These are phyloP conservation scores for Prinsepia uniflora DNA, from an alignment of 306 rosid genomes.

Conservation along the genomic window DNA sequence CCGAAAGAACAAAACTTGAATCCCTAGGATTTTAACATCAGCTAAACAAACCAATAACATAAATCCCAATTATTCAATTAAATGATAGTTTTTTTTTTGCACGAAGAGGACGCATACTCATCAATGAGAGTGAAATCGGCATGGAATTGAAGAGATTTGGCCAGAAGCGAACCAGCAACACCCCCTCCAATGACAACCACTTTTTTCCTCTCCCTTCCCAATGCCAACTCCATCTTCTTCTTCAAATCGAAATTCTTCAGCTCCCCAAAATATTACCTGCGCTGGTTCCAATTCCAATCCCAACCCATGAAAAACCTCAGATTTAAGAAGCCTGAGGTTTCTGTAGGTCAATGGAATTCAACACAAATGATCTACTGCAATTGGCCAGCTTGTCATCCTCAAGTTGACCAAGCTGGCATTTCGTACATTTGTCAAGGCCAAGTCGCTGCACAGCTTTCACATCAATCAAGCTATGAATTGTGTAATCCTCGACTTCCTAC, in stretches of 20 bases:
- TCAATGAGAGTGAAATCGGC: constrained; percentile 67
- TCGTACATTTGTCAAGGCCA: neutral
- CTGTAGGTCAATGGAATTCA: neutral
- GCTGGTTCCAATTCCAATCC: neutral
- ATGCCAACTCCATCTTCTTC: constrained; percentile 16
- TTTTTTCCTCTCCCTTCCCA: constrained; percentile 20
- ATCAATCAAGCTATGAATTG: neutral
- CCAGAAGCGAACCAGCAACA: constrained; percentile 58
- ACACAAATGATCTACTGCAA: neutral
- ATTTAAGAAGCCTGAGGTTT: neutral
- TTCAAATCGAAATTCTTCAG: neutral
- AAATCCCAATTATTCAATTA: neutral
- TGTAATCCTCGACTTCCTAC: too few relatives aligned
- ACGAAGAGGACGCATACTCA: constrained; percentile 28
- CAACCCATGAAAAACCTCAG: neutral
- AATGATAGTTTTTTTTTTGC: too few relatives aligned
- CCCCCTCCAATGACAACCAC: constrained; percentile 78
- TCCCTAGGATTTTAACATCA: neutral
- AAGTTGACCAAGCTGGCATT: neutral
- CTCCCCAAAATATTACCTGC: neutral
- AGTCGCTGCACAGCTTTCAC: neutral
- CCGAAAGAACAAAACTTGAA: neutral
- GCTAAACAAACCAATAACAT: neutral
- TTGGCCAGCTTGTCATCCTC: neutral
- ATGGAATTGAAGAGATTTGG: constrained; percentile 58